phyloP scores from a whole-genome alignment of 2,329 filamentous ascomycete species.

The Colletotrichum sojae region DNA sequence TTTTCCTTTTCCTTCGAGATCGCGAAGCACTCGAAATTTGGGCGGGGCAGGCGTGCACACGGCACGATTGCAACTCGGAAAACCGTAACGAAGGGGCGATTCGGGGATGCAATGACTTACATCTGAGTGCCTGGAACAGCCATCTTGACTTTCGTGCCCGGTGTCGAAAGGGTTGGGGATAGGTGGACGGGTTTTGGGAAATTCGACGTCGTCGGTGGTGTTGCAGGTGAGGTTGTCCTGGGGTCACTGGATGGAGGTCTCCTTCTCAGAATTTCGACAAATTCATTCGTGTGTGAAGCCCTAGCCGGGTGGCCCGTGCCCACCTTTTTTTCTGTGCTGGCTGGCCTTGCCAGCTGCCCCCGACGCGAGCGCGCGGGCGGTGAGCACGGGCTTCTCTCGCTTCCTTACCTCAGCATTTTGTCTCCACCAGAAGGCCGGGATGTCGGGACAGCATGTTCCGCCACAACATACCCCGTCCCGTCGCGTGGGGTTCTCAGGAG shows the following conservation, averaged over 20 bases:
- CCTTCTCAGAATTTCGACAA: background rate
- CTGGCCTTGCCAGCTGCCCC: slow-evolving; percentile 18
- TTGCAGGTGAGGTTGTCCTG: slow-evolving; percentile 39
- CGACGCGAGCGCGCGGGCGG: background rate
- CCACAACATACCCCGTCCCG: background rate
- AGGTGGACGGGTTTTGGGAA: slow-evolving; percentile 52
- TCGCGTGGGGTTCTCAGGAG: slow-evolving; percentile 2
- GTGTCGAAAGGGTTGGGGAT: slow-evolving; percentile 38
- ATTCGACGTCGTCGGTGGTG: slow-evolving; percentile 51
- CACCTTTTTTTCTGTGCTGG: background rate
- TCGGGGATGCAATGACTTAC: slow-evolving; percentile 59
- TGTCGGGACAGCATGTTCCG: slow-evolving; percentile 11
- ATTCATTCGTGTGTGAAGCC: slow-evolving; percentile 22
- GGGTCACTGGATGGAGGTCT: background rate
- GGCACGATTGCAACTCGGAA: background rate
- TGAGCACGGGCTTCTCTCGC: background rate
- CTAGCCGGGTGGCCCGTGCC: slow-evolving; percentile 37
- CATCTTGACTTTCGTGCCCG: slow-evolving; percentile 64
- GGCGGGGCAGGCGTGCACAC: slow-evolving; percentile 8
- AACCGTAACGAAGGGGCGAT: background rate
- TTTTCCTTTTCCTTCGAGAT: background rate
- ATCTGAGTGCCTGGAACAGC: slow-evolving; percentile 74
- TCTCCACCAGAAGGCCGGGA: background rate
- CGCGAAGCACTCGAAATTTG: slow-evolving; percentile 16
- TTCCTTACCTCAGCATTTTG: slow-evolving; percentile 5